Base-by-base conservation (phyloP, 1,284 basidiomycete genomes). In the Irpex sp. region DNA sequence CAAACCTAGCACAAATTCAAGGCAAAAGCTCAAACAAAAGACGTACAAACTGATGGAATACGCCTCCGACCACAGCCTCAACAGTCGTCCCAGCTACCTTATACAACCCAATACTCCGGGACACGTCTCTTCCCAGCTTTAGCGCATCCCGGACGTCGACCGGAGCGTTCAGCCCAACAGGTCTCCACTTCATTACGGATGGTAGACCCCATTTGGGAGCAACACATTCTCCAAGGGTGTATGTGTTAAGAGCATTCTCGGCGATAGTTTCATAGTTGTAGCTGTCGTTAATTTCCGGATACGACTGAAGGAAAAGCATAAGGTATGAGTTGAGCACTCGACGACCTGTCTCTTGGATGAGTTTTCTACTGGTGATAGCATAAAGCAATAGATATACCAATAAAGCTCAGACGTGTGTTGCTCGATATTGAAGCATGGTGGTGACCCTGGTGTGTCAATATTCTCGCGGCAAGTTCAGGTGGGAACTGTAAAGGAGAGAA, bases 31-130 rank as follows among this genome's bases (percentile, higher is more conserved):
- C 59, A 8, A n/a, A 56, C 8, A 37, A 8, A 26, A 57, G 13
- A 84, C 89, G 68, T 69, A 93, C 91, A 73, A 87, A 91, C 78
- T 93, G 89, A 69, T 89, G 85, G 70, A 85, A 92, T 9, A 92
- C 82, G 1, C 87, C 90, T 31, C 91, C 91, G 38, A 92, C 74
- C n/a, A 92, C 79, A 1, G 89, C 91, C 67, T 89, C 84, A 2
- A 93, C 88, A 0, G 86, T 81, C 60, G 89, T 86, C 5, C 92
- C 91, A 70, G 89, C 84, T 31, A 93, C 85, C 71, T 92, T 93
- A 71, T 88, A 89, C 65, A 92, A 71, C 2, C 91, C 91, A 0
- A 87, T 82, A 59, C 81, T 80, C 65, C 75, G 75, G 60, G 83
- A 70, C 8, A 81, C 72, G 9, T 70, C 69, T 34, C 68, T 63